These are phyloP conservation scores for Blastobotrys terrestris DNA, from an alignment of 805 yeast species.

Conservation along the genomic window DNA sequence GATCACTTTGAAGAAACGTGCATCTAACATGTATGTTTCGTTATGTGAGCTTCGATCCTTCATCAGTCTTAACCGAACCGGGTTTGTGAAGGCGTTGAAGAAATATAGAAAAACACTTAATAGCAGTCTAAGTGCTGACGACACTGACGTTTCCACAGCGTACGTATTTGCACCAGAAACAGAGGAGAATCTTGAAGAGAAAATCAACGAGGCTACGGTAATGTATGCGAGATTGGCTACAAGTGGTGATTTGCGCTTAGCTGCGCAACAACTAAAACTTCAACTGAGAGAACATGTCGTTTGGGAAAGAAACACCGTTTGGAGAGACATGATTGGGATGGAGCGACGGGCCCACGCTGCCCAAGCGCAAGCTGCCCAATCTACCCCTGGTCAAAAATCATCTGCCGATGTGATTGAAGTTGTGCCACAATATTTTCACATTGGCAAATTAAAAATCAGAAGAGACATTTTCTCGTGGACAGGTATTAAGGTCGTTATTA, in stretches of 20 bases:
- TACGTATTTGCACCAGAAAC: slow-evolving; percentile 51
- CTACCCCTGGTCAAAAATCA: neutral
- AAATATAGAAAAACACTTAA: slow-evolving; percentile 83
- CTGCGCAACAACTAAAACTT: slow-evolving; percentile 44
- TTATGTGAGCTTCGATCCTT: slow-evolving; percentile 79
- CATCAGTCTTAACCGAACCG: slow-evolving; percentile 79
- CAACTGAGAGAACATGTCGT: slow-evolving; percentile 86
- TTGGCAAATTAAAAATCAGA: slow-evolving; percentile 26
- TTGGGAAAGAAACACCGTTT: slow-evolving; percentile 95
- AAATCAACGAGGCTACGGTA: slow-evolving; percentile 47
- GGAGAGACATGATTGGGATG: slow-evolving; percentile 93
- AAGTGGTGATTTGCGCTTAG: slow-evolving; percentile 36
- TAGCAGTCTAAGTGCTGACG: slow-evolving; percentile 44
- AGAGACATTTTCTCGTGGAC: slow-evolving; percentile 34
- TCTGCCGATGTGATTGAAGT: neutral
- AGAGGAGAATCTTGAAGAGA: slow-evolving; percentile 41
- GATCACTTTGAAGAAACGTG: slow-evolving; percentile 58
- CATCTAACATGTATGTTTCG: slow-evolving; percentile 61
- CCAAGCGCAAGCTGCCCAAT: neutral
- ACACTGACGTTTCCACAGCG: slow-evolving; percentile 39
- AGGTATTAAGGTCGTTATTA: slow-evolving; percentile 40
- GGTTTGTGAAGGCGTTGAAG: slow-evolving; percentile 83
- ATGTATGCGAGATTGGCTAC: slow-evolving; percentile 50
- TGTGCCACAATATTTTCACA: slow-evolving; percentile 3
- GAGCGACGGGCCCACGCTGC: slow-evolving; percentile 85